Evolutionary conservation across 2,329 filamentous ascomycete species (phyloP), one percentile per base, ranked within the genome.

Genomic region (Fusarium penzigii): DNA sequence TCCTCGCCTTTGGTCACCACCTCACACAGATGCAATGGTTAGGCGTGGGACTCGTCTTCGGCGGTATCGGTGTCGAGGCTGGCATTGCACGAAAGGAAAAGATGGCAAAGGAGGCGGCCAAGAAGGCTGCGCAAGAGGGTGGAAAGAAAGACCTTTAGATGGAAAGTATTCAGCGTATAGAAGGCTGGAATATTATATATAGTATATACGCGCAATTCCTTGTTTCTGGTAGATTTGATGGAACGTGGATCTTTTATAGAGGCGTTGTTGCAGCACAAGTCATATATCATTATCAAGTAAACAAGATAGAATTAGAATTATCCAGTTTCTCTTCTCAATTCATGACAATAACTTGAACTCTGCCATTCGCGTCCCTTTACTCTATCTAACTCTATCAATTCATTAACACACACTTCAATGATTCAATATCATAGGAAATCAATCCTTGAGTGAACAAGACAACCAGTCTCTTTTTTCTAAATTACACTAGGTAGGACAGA

Each of bases 21-120:
- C 81, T 99, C 44, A 89, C 84, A 29, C 75, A 78, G n/a, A 95
- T 93, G 81, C 94, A 99, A 75, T 96, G 92, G 90, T 76, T 95
- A 7, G 94, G 94, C 57, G 92, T 99, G 32, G 87, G 83, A 0
- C 78, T 99, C 52, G 94, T 99, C 9, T 99, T 99, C 76, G 92
- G 92, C 25, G 94, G 93, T 46, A 92, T 99, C 68, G 94, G 92
- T 29, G 89, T 92, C 36, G 94, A 99, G 76, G 93, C 88, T 2
- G 78, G 84, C 58, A 90, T 97, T 65, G 87, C 89, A 51, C 81
- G 89, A 59, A 78, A 82, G 60, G 93, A 96, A 78, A 97, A 97
- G 81, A 77, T 85, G 67, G 86, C 84, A 50, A 96, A 95, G 78
- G 85, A 87, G 69, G 78, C 76, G 47, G 85, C 83, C 29, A 87